Percentiles rank a stretch among this genome's conserved stretches.
Evolutionary conservation across 495 filamentous ascomycete species (phyloP).

Genomic region (Staphylotrichum tortipilum): DNA sequence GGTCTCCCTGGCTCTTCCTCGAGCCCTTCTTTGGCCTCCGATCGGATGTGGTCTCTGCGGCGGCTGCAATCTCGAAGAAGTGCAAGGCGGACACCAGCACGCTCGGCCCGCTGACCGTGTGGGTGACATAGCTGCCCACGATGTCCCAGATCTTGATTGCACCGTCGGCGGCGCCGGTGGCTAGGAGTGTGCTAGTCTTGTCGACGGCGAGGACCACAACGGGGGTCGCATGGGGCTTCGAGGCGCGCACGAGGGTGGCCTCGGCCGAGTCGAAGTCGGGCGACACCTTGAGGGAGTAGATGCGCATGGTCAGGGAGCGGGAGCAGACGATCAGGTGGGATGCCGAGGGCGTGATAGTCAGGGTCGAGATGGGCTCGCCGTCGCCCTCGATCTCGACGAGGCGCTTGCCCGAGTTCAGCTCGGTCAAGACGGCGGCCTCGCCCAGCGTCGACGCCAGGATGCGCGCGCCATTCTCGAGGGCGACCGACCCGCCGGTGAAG

Average conservation of each 20-base stretch:
- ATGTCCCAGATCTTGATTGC: constrained; percentile 97
- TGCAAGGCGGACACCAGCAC: constrained; percentile 82
- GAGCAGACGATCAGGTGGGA: constrained; percentile 87
- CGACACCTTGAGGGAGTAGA: constrained; percentile 62
- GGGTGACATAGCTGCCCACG: constrained; percentile 77
- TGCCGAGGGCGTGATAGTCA: constrained; percentile 77
- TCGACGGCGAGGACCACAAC: constrained; percentile 79
- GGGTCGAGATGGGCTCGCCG: constrained; percentile 80
- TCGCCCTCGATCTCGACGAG: constrained; percentile 87
- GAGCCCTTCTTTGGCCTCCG: constrained; percentile 31
- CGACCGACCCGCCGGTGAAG: constrained; percentile 82
- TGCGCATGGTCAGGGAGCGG: constrained; percentile 85
- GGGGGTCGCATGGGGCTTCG: constrained; percentile 86
- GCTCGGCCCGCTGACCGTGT: constrained; percentile 87
- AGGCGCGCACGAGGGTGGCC: constrained; percentile 59
- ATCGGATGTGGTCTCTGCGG: constrained; percentile 21
- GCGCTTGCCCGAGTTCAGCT: constrained; percentile 73
- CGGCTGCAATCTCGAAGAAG: constrained; percentile 70
- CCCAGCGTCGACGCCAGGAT: constrained; percentile 78
- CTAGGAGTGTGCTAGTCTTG: constrained; percentile 76
- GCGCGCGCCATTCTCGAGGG: constrained; percentile 70
- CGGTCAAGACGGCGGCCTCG: constrained; percentile 82
- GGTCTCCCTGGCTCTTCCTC: constrained; percentile 39
- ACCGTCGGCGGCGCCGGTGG: constrained; percentile 86
- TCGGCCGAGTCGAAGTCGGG: constrained; percentile 49